Evolutionary conservation across 257 asterid species (phyloP), one percentile per base, ranked within the genome.

Genomic region (Rauvolfia tetraphylla): DNA sequence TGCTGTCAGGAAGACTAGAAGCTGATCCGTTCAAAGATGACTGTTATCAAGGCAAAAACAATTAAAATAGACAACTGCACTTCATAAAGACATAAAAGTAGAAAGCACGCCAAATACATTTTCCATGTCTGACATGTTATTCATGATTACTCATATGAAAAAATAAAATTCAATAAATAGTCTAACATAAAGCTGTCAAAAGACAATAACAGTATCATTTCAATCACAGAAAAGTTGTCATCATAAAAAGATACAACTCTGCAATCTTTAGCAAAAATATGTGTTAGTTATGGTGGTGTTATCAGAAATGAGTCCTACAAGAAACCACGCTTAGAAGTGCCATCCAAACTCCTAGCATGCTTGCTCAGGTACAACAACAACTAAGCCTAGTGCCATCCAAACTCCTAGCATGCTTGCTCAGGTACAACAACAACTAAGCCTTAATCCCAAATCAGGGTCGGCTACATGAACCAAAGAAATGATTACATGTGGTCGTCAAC

Each of bases 1-100:
- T 80, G 87, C 86, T 91, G 80, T 95, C 98, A 14, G 98, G 90
- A 86, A 91, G 89, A 84, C 90, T 93, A 54, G 98, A 91, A 67
- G 93, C 81, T 71, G 98, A 88, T 68, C 97, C 99, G 71, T 89
- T 90, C 78, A 90, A 68, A 61, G 98, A 92, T 57, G 97, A 87
- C 99, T 95, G 97, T 89, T 76, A 80, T 74, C 77, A 68, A 59
- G 73, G 51, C 70, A 34, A 66, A 77, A 42, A 62, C 22, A 25
- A n/a, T 57, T 22, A 73, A 38, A 38, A 68, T 33, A 23, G 33
- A 36, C 58, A 25, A 51, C 56, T 31, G 20, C 29, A 41, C 14
- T 46, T 58, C 25, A 33, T 25, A 4, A 31, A 46, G 38, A 49
- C 7, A 27, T 27, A 56, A 31, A 34, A 27, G 53, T 73, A 54